These are phyloP conservation scores for Aspergillus hiratsukae DNA, from an alignment of 2,329 filamentous ascomycete genomes.

Conservation along the genomic window DNA sequence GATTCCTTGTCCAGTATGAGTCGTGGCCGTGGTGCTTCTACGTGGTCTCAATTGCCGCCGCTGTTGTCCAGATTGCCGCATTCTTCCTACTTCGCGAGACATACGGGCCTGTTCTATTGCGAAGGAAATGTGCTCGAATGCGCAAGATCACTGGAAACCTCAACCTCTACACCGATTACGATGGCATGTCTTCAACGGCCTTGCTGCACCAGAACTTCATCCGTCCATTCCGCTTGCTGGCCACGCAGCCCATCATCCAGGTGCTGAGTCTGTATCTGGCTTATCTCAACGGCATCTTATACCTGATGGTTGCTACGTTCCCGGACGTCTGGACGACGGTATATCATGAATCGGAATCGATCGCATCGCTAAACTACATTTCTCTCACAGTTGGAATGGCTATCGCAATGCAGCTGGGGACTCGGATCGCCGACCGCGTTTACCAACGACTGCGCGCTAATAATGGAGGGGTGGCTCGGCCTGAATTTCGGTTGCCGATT, in stretches of 20 bases:
- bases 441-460: conserved; percentile 43
- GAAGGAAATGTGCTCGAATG: conserved; percentile 49
- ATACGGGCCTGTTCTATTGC: conserved; percentile 60
- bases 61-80: conserved; percentile 55
- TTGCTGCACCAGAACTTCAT: conserved; percentile 42
- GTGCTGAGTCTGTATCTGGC: conserved; percentile 52
- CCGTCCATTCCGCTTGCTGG: conserved; percentile 53
- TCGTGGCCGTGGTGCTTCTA: conserved; percentile 73
- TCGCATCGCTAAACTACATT: conserved; percentile 60
- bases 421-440: conserved; percentile 46
- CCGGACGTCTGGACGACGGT: conserved; percentile 52
- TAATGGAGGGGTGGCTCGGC: conserved; percentile 39
- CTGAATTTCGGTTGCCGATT: conserved; percentile 61
- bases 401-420: conserved; percentile 46
- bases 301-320: conserved; percentile 60
- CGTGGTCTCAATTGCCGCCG: conserved; percentile 58
- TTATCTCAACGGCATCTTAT: conserved; percentile 58
- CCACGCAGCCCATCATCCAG: conserved; percentile 57
- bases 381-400: conserved; percentile 60
- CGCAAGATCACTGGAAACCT: conserved; percentile 34
- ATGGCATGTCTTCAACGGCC: conserved; percentile 25
- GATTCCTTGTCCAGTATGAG: conserved; percentile 58
- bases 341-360: conserved; percentile 53
- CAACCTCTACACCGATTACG: conserved; percentile 33
- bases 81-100: conserved; percentile 61